These are phyloP conservation scores for Kokia cookei DNA, from an alignment of 441 rosid species.

Conservation along the genomic window DNA sequence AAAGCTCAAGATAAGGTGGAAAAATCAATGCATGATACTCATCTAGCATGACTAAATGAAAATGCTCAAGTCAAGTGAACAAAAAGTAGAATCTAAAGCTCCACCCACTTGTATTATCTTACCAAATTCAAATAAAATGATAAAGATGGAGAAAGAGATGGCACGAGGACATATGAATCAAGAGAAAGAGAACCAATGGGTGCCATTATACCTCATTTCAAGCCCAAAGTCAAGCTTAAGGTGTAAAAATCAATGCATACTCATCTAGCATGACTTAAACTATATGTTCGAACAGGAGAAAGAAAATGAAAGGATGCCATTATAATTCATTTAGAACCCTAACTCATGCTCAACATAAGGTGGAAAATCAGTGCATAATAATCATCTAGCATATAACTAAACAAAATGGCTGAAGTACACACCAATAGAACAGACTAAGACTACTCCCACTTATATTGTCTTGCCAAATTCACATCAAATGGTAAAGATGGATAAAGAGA, in stretches of 20 bases:
- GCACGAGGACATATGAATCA: no score
- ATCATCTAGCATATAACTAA: no score
- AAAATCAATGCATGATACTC: no score
- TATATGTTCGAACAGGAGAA: not conserved
- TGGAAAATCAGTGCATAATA: not conserved
- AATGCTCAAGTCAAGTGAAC: no score
- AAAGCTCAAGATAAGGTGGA: no score
- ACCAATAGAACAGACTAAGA: not conserved
- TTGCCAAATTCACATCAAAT: not conserved
- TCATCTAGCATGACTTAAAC: no score
- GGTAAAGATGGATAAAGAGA: not conserved
- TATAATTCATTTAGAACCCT: not conserved
- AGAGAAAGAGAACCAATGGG: no score
- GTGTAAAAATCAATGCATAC: no score
- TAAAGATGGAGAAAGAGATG: not conserved
- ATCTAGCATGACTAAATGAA: no score
- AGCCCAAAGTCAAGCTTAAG: no score
- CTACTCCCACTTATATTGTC: not conserved
- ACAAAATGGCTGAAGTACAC: not conserved
- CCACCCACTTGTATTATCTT: not conserved
- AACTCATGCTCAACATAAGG: not conserved
- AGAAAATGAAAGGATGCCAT: not conserved
- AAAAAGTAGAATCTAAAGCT: not conserved
- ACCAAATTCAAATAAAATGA: not conserved
- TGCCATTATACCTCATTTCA: no score